These are phyloP conservation scores for Cylindrotheca fusiformis DNA, from an alignment of 108 stramenopile species.

Conservation along the genomic window DNA sequence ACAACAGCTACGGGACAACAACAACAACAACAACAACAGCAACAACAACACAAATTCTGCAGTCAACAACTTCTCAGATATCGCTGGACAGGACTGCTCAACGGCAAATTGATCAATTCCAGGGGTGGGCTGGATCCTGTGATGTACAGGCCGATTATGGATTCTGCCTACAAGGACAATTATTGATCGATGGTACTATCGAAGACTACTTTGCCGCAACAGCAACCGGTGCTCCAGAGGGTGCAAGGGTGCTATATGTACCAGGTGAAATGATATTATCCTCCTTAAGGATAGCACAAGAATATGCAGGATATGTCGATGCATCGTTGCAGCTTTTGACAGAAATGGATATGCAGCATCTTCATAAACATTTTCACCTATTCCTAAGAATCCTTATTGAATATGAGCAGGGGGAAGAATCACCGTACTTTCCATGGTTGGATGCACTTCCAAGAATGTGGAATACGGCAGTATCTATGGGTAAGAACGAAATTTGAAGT, in stretches of 20 bases:
- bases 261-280: constrained; percentile 30
- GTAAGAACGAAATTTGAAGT: background rate
- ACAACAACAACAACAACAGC: too few relatives aligned
- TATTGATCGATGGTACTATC: background rate
- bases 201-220: constrained; percentile 19
- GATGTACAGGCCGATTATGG: constrained; percentile 17
- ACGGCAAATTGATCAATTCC: constrained; percentile 22
- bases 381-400: constrained; percentile 54
- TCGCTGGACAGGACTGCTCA: constrained; percentile 13
- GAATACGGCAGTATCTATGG: constrained; percentile 45
- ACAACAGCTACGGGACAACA: too few relatives aligned
- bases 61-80: too few relatives aligned
- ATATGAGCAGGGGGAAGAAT: constrained; percentile 43
- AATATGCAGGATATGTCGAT: constrained; percentile 14
- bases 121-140: constrained; percentile 19
- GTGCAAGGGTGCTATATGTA: constrained; percentile 18
- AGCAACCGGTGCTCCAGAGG: constrained; percentile 8
- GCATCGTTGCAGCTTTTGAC: background rate
- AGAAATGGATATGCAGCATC: constrained; percentile 1
- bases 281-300: constrained; percentile 13
- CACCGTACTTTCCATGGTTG: constrained; percentile 48
- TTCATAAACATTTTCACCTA: constrained; percentile 29
- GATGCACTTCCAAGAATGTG: constrained; percentile 48
- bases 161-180: constrained; percentile 8
- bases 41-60: too few relatives aligned